Evolutionary conservation across 768 basidiomycete genomes (phyloP), one percentile per base, ranked within the genome.

Genomic region (Phlegmacium glaucopus): DNA sequence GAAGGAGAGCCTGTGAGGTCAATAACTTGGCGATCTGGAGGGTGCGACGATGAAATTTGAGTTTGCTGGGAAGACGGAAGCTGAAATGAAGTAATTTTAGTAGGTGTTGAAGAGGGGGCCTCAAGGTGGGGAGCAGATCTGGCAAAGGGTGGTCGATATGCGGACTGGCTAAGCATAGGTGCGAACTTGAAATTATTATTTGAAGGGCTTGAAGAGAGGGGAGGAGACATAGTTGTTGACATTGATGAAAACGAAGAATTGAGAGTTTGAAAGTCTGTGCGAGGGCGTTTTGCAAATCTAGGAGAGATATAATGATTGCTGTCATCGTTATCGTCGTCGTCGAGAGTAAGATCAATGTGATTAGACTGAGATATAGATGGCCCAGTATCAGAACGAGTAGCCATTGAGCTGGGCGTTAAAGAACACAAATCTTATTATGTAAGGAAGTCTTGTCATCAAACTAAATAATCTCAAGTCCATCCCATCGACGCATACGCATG

Each of bases 401-500:
- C 58, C 61, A 62, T 62, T 22, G 52, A 45, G 41, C 36, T 43
- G 29, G 15, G 32, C 18, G 42, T 15, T 34, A 18, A 30, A 35
- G 34, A 25, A 30, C 27, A 16, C 39, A 28, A 47, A 27, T 26
- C n/a, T n/a, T 7, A 32, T 41, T 29, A 11, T n/a, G 29, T 17
- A 15, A 16, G 28, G 29, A n/a, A 27, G 38, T 37, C 36, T 38
- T n/a, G 36, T 46, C 25, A 4, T 44, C 49, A 51, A 44, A 44
- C 34, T 40, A 42, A 42, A 46, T 45, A n/a, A n/a, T n/a, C n/a
- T 50, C 50, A 53, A 50, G 51, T 56, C 87, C 87, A 89, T 28
- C 87, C 87, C 85, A 90, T 83, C 8, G 77, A 75, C 57, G 80
- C 78, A 65, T 79, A 87, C 8, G 87, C 87, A 54, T 80, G 70